A percentile compares a stretch with the other conserved stretches of the same genome.
Conservation (phyloP, 2,329 filamentous ascomycete species). For the Metarhizium anisopliae region DNA sequence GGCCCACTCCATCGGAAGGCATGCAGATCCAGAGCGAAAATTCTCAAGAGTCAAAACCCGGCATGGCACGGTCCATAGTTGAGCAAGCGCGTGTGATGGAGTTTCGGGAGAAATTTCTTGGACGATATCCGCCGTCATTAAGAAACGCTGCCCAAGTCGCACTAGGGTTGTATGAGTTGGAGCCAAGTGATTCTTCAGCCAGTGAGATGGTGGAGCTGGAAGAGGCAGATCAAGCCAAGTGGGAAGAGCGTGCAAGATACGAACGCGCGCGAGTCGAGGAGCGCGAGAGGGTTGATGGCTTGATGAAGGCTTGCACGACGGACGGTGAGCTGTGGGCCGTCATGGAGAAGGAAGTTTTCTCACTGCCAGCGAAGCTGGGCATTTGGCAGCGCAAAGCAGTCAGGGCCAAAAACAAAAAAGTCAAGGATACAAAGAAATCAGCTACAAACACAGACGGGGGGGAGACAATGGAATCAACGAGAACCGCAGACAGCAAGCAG, state of each 20-base stretch:
- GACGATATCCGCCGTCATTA: slow-evolving; percentile 29
- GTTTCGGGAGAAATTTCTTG: slow-evolving; percentile 26
- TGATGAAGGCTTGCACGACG: slow-evolving; percentile 46
- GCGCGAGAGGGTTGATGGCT: slow-evolving; percentile 38
- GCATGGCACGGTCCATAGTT: slow-evolving; percentile 19
- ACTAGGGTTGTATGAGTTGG: slow-evolving; percentile 27
- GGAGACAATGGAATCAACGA: too few species aligned
- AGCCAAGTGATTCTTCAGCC: slow-evolving; percentile 16
- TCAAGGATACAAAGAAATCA: background rate
- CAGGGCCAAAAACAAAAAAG: slow-evolving; percentile 3
- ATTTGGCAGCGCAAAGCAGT: slow-evolving; percentile 21
- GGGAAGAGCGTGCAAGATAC: slow-evolving; percentile 24
- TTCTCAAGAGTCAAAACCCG: background rate
- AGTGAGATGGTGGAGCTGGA: slow-evolving; percentile 21
- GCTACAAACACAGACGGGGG: background rate
- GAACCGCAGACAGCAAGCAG: too few species aligned
- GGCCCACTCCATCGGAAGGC: slow-evolving; percentile 5
- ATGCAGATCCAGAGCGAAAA: background rate
- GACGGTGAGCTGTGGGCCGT: slow-evolving; percentile 60
- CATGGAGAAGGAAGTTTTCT: slow-evolving; percentile 59
- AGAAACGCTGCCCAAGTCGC: slow-evolving; percentile 29
- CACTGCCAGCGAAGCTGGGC: slow-evolving; percentile 46
- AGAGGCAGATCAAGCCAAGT: slow-evolving; percentile 20
- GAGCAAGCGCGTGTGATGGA: slow-evolving; percentile 23
- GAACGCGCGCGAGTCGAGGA: slow-evolving; percentile 35